Percentiles rank a stretch among this genome's conserved stretches.
Conservation (phyloP, 2,329 filamentous ascomycete genomes). For the Aspergillus sp. region DNA sequence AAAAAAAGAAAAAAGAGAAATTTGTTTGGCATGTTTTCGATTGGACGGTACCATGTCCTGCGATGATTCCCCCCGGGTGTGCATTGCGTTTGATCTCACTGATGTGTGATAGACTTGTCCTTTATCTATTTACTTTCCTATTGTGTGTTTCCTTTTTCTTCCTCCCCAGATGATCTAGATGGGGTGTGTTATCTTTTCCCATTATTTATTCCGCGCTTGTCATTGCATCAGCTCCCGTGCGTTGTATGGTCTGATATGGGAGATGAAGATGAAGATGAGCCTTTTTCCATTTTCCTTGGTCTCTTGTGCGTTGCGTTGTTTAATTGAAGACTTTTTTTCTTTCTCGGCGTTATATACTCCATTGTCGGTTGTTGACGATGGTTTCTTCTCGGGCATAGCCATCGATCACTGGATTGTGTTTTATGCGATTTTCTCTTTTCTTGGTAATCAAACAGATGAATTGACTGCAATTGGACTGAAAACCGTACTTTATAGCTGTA, state of each 20-base stretch:
- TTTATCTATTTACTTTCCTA: constrained; percentile 5
- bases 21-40: not conserved
- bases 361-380: not conserved
- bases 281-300: no score
- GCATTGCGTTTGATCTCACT: constrained; percentile 7
- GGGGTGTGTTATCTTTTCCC: constrained; percentile 5
- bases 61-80: constrained; percentile 4
- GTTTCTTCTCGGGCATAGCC: not conserved
- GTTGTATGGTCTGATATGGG: no score
- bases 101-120: constrained; percentile 6
- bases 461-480: no score
- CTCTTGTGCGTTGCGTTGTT: no score
- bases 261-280: no score
- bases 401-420: not conserved
- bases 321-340: constrained; percentile 4
- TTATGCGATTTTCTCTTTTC: not conserved
- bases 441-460: not conserved
- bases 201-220: constrained; percentile 1
- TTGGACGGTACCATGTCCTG: constrained; percentile 3
- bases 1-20: not conserved
- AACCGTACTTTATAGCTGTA: no score
- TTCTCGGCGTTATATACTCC: constrained; percentile 12
- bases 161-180: constrained; percentile 5
- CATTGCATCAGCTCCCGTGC: not conserved
- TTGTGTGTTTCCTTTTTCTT: constrained; percentile 1